Evolutionary conservation across 495 filamentous ascomycete genomes (phyloP).

Genomic region (Penicillium odoratum): DNA sequence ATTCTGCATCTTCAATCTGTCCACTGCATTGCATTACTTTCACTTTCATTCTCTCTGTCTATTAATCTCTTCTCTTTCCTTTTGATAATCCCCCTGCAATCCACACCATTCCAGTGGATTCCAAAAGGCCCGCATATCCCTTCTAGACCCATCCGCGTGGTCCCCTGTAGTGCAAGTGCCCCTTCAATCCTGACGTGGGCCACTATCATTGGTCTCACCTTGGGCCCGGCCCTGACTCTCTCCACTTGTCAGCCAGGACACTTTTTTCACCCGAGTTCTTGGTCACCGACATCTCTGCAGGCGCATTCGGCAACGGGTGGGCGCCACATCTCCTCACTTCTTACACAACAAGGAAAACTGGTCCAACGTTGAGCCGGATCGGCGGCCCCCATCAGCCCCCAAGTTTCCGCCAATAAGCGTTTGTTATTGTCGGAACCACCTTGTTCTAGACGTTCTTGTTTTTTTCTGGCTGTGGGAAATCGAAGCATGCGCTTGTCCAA

Average conservation of each 20-base stretch:
- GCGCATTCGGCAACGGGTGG: conserved; percentile 15
- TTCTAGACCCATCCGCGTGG: conserved; percentile 29
- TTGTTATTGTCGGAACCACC: conserved; percentile 12
- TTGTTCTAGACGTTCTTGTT: conserved; percentile 42
- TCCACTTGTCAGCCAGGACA: conserved; percentile 22
- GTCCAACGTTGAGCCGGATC: conserved; percentile 36
- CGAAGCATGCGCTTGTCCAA: conserved; percentile 23
- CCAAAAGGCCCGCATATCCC: conserved; percentile 8
- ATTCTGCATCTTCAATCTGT: conserved; percentile 1
- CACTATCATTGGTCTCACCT: conserved; percentile 37
- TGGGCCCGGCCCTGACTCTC: conserved; percentile 31
- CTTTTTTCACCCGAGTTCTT: conserved; percentile 22
- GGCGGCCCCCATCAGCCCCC: conserved; percentile 22
- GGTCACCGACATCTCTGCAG: conserved; percentile 35
- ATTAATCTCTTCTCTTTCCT: conserved; percentile 11
- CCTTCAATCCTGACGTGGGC: conserved; percentile 43
- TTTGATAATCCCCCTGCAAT: conserved; percentile 3
- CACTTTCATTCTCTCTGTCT: neutral
- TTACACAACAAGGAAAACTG: conserved; percentile 21
- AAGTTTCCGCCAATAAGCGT: conserved; percentile 28
- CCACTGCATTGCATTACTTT: neutral
- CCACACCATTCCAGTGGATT: conserved; percentile 8
- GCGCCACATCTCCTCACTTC: conserved; percentile 25
- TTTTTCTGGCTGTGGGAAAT: conserved; percentile 18
- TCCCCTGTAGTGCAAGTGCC: conserved; percentile 26